Conservation (phyloP, 768 basidiomycete species). For the Dioszegia crocea region DNA sequence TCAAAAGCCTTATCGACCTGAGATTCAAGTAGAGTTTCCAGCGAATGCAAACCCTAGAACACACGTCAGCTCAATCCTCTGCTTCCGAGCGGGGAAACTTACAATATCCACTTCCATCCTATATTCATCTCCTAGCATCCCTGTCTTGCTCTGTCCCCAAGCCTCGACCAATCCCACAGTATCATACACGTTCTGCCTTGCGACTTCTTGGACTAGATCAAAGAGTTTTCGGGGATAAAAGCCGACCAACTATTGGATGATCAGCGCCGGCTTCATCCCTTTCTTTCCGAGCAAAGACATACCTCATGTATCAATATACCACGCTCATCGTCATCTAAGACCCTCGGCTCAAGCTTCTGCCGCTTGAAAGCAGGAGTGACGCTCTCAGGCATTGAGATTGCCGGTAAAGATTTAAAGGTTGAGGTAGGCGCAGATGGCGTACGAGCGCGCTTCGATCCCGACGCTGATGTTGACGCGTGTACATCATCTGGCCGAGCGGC, state of each 20-base stretch:
- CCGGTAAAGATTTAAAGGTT: conserved; percentile 16
- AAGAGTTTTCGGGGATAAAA: conserved; percentile 79
- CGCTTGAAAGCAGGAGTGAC: conserved; percentile 33
- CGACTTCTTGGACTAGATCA: conserved; percentile 79
- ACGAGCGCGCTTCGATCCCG: too few relatives aligned
- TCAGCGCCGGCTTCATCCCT: not conserved
- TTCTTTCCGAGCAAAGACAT: not conserved
- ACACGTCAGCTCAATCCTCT: conserved; percentile 58
- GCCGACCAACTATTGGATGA: conserved; percentile 54
- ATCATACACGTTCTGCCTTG: conserved; percentile 71
- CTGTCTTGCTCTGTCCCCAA: conserved; percentile 21
- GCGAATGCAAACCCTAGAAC: conserved; percentile 68
- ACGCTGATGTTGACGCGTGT: too few relatives aligned
- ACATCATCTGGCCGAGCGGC: not conserved
- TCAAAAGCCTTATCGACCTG: conserved; percentile 89
- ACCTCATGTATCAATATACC: conserved; percentile 41
- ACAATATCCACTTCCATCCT: conserved; percentile 41
- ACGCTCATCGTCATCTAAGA: conserved; percentile 29
- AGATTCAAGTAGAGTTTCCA: conserved; percentile 80
- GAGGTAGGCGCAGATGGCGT: not conserved
- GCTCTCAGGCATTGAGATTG: conserved; percentile 20
- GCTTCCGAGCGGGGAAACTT: not conserved
- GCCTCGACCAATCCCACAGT: conserved; percentile 73
- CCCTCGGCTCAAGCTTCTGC: not conserved
- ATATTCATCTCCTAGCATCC: conserved; percentile 30